Conservation (phyloP, 2,329 filamentous ascomycete genomes). For the Diplodia sapinea region DNA sequence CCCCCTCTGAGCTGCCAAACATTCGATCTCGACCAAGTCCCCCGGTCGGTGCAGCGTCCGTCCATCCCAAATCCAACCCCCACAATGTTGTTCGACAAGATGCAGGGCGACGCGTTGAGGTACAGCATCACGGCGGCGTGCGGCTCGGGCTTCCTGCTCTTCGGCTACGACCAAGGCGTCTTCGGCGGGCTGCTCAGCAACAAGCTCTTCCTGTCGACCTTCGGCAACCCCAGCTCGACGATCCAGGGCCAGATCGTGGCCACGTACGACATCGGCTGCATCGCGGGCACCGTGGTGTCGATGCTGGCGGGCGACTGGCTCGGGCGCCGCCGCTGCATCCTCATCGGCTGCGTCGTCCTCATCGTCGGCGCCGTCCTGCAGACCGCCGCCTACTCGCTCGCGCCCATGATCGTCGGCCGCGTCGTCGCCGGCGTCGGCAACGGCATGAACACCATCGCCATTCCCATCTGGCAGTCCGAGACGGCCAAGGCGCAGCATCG, state of each 20-base stretch:
- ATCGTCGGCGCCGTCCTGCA: constrained; percentile 52
- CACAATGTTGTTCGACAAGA: neutral
- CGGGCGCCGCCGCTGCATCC: constrained; percentile 51
- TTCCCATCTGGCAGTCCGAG: constrained; percentile 61
- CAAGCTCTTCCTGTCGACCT: constrained; percentile 42
- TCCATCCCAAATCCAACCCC: neutral
- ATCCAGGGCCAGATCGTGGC: constrained; percentile 58
- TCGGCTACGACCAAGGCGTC: constrained; percentile 36
- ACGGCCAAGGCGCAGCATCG: constrained; percentile 45
- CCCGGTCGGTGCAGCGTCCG: neutral
- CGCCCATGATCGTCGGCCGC: constrained; percentile 60
- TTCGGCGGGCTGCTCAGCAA: constrained; percentile 46
- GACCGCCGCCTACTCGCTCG: constrained; percentile 45
- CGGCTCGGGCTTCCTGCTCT: neutral
- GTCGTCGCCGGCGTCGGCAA: constrained; percentile 61
- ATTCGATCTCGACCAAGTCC: neutral
- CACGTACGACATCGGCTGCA: constrained; percentile 58
- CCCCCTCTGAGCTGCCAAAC: neutral
- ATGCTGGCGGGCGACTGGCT: constrained; percentile 49
- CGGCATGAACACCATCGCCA: constrained; percentile 62
- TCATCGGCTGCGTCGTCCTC: constrained; percentile 50
- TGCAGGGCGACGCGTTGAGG: neutral
- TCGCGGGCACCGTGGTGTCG: constrained; percentile 49
- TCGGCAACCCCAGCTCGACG: constrained; percentile 49
- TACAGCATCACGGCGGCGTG: neutral